These are phyloP conservation scores for Talaromyces pinophilus DNA, from an alignment of 2,329 filamentous ascomycete species.

Conservation along the genomic window DNA sequence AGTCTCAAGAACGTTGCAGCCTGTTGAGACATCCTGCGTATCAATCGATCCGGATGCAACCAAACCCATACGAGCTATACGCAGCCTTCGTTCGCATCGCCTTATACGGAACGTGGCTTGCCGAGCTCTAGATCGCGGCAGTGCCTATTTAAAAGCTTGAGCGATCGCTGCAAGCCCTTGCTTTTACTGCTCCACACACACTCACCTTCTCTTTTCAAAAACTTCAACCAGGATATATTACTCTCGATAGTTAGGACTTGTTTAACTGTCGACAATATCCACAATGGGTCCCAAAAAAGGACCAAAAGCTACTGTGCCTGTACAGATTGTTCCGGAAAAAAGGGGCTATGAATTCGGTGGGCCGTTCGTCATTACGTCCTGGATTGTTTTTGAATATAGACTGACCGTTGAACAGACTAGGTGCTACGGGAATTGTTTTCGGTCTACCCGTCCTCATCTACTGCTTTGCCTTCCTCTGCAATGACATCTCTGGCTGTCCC, in stretches of 20 bases:
- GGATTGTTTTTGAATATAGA: neutral
- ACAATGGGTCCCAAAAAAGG: conserved; percentile 33
- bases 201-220: neutral
- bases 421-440: conserved; percentile 75
- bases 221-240: neutral
- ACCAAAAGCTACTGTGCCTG: conserved; percentile 33
- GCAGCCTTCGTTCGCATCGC: conserved; percentile 6
- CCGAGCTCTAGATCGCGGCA: conserved; percentile 23
- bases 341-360: conserved; percentile 52
- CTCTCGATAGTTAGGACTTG: neutral
- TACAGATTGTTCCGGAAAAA: conserved; percentile 43
- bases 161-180: conserved; percentile 14
- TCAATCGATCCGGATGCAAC: neutral
- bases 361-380: conserved; percentile 41
- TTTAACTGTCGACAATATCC: neutral
- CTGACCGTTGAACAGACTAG: conserved; percentile 57
- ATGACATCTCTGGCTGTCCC: conserved; percentile 89
- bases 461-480: conserved; percentile 80
- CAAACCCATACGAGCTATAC: neutral
- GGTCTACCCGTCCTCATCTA: conserved; percentile 79
- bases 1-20: neutral
- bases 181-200: conserved; percentile 7
- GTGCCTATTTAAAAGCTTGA: neutral
- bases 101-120: conserved; percentile 25
- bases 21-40: neutral